A percentile compares a stretch with the other conserved stretches of the same genome.
These are phyloP conservation scores for Chionographis japonica DNA, from an alignment of 106 monocot genomes.

Conservation along the genomic window DNA sequence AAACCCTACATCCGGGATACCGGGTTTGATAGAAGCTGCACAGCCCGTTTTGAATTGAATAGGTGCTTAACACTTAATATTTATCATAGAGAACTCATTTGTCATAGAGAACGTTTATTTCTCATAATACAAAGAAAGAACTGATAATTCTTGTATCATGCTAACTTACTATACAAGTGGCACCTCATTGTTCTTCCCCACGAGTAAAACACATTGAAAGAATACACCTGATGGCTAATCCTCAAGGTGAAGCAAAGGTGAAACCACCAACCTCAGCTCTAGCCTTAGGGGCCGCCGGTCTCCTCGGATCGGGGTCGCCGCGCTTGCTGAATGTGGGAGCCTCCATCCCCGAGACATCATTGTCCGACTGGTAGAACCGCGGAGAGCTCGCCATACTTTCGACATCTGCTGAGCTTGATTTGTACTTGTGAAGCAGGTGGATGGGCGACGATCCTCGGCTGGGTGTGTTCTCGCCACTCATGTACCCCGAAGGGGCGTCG, in stretches of 20 bases:
- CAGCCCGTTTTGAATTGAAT: too few species aligned
- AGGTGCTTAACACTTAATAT: too few species aligned
- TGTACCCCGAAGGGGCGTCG: neutral
- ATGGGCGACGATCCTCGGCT: slow-evolving; percentile 18
- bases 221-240: too few species aligned
- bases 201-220: too few species aligned
- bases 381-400: slow-evolving; percentile 15
- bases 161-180: too few species aligned
- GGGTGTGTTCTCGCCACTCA: slow-evolving; percentile 21
- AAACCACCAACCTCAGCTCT: slow-evolving; percentile 11
- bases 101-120: too few species aligned
- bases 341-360: slow-evolving; percentile 15
- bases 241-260: slow-evolving; percentile 6
- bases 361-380: slow-evolving; percentile 9
- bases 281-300: neutral
- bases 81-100: too few species aligned
- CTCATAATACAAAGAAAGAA: too few species aligned
- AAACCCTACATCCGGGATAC: too few species aligned
- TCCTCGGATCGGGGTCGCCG: slow-evolving; percentile 1
- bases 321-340: slow-evolving; percentile 11
- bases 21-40: too few species aligned
- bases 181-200: too few species aligned
- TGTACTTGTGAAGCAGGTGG: slow-evolving; percentile 30
- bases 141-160: too few species aligned
- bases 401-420: slow-evolving; percentile 17